phyloP scores from a whole-genome alignment of 768 basidiomycete genomes.

The Pulveroboletus sp. region DNA sequence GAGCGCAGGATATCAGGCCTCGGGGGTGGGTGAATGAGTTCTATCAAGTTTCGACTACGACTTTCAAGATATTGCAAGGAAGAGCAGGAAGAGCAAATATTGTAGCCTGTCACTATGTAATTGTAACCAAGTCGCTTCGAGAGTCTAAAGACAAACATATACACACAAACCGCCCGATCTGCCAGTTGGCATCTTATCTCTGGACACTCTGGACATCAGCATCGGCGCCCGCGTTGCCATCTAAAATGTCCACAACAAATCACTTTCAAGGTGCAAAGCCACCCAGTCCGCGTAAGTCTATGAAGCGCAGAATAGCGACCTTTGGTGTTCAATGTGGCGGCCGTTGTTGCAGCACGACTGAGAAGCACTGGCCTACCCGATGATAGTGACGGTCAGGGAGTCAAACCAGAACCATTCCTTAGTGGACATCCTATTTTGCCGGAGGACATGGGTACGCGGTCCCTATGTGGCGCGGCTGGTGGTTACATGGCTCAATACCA shows the following conservation, averaged over 20 bases:
- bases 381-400: slow-evolving; percentile 5
- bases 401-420: slow-evolving; percentile 18
- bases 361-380: slow-evolving; percentile 26
- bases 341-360: slow-evolving; percentile 18
- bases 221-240: neutral
- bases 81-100: too few species aligned
- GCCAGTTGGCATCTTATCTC: neutral
- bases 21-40: too few species aligned
- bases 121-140: too few species aligned
- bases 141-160: too few species aligned
- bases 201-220: neutral
- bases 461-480: neutral
- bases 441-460: slow-evolving; percentile 28
- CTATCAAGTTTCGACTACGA: too few species aligned
- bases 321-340: neutral
- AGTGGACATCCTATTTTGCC: slow-evolving; percentile 29
- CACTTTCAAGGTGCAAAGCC: slow-evolving; percentile 2
- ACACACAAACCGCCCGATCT: neutral
- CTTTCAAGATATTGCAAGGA: too few species aligned
- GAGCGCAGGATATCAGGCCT: too few species aligned
- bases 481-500: neutral
- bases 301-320: neutral
- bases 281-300: slow-evolving; percentile 26
- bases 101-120: too few species aligned
- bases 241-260: slow-evolving; percentile 11